phyloP scores from a whole-genome alignment of 2,329 filamentous ascomycete genomes.

The Chrysosporium keratinophilum region DNA sequence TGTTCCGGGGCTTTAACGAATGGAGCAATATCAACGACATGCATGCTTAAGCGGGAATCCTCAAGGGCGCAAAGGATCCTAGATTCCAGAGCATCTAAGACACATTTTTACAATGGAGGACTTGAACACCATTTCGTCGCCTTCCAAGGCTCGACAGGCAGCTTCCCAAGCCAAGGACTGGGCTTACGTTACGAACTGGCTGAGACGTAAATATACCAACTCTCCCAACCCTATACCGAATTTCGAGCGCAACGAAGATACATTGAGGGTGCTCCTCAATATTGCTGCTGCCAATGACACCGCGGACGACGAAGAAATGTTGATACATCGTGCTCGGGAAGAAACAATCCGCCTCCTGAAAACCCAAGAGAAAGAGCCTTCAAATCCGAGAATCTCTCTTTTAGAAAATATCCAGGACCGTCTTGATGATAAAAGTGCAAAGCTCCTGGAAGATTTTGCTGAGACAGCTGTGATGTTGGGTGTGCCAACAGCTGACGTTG shows the following conservation, averaged over 20 bases:
- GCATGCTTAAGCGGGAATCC: neutral
- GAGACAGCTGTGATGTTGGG: conserved; percentile 43
- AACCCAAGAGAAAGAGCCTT: conserved; percentile 21
- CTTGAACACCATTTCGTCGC: conserved; percentile 42
- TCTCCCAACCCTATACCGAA: conserved; percentile 52
- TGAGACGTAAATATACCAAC: conserved; percentile 52
- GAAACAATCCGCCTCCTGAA: conserved; percentile 28
- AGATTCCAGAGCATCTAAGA: neutral
- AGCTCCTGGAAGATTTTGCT: conserved; percentile 50
- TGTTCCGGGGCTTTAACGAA: neutral
- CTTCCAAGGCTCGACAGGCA: conserved; percentile 59
- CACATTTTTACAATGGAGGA: conserved; percentile 4
- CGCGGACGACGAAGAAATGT: conserved; percentile 39
- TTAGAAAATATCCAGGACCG: conserved; percentile 46
- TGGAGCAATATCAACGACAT: neutral
- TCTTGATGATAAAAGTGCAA: conserved; percentile 44
- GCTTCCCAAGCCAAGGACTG: conserved; percentile 81
- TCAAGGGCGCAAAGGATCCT: neutral
- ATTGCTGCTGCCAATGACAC: conserved; percentile 66
- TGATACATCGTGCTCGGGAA: conserved; percentile 30
- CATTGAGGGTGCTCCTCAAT: conserved; percentile 62
- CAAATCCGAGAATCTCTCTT: conserved; percentile 33
- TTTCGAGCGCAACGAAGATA: conserved; percentile 82
- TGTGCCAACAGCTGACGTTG: conserved; percentile 40
- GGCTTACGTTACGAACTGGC: conserved; percentile 78